These are phyloP conservation scores for Coriaria nepalensis DNA, from an alignment of 306 rosid genomes.

Conservation along the genomic window DNA sequence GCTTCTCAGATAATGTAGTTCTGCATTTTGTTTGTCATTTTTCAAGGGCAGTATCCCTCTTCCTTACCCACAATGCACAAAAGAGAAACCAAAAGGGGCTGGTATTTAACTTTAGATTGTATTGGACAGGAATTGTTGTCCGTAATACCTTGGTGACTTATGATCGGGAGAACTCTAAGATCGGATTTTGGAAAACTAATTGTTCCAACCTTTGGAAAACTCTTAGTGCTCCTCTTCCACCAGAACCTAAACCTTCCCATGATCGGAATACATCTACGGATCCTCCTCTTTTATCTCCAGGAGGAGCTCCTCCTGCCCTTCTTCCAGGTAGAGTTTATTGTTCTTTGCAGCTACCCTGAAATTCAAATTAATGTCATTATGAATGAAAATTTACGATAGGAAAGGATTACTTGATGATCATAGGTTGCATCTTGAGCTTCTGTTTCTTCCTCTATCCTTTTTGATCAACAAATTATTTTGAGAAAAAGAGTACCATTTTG, in stretches of 20 bases:
- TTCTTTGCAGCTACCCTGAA: no score
- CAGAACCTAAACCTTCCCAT: slow-evolving; percentile 8
- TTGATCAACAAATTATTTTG: no score
- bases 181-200: slow-evolving; percentile 42
- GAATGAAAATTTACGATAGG: background rate
- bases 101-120: slow-evolving; percentile 8
- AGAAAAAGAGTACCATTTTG: no score
- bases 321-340: slow-evolving; percentile 20
- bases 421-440: no score
- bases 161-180: slow-evolving; percentile 25
- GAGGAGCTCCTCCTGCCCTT: slow-evolving; percentile 13
- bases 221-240: slow-evolving; percentile 18
- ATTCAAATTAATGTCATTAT: background rate
- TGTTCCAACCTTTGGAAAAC: slow-evolving; percentile 40
- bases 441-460: no score
- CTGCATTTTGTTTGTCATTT: background rate
- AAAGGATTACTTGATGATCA: no score
- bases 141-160: slow-evolving; percentile 46
- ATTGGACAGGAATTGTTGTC: slow-evolving; percentile 30
- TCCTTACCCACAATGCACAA: background rate
- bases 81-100: no score
- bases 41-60: no score
- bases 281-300: slow-evolving; percentile 17
- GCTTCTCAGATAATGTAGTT: background rate
- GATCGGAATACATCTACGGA: slow-evolving; percentile 15